Evolutionary conservation across 352 stramenopile species (phyloP), one percentile per base, ranked within the genome.

Genomic region (Pythium vanterpoolii): DNA sequence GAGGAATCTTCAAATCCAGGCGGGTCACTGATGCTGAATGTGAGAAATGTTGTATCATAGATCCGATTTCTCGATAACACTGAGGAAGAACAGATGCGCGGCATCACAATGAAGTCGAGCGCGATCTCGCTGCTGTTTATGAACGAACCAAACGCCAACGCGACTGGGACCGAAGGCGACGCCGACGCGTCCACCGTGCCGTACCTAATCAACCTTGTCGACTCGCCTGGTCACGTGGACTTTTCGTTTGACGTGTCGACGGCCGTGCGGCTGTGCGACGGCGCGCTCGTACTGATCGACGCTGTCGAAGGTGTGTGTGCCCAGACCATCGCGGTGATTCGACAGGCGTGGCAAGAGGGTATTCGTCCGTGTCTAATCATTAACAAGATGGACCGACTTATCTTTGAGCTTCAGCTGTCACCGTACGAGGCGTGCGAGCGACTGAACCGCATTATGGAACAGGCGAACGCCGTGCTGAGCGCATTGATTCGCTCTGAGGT

Each of bases 101-200:
- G 96, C 45, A 99, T 99, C 67, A 99, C 96, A 3, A 99, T 99
- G 95, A 96, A 98, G 71, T 92, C 88, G 33, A 98, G 88, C 34
- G 93, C 95, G 42, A 98, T 99, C 77, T 97, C 93, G 39, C 73
- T 99, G 38, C 67, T 97, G 34, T 97, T 98, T 69, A 54, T 74
- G 19, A 74, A 90, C 74, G 71, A 88, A 56, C 69, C 71, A 7
- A 68, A 64, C 46, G 9, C 50, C 42, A 28, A 27, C 51, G 31
- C 50, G 60, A 14, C 47, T 39, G 13, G 53, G 33, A 43, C 27
- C 3, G 46, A 73, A 10, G 49, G 57, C 4, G 62, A 66, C 31
- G 59, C 57, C 18, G 38, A 52, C 26, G 31, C 42, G 7, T 36
- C 33, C 43, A 75, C 85, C 18, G 53, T 57, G 49, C 83, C 85